Conservation (phyloP, 176 grass and related monocot genomes). For the Olyra latifolia region DNA sequence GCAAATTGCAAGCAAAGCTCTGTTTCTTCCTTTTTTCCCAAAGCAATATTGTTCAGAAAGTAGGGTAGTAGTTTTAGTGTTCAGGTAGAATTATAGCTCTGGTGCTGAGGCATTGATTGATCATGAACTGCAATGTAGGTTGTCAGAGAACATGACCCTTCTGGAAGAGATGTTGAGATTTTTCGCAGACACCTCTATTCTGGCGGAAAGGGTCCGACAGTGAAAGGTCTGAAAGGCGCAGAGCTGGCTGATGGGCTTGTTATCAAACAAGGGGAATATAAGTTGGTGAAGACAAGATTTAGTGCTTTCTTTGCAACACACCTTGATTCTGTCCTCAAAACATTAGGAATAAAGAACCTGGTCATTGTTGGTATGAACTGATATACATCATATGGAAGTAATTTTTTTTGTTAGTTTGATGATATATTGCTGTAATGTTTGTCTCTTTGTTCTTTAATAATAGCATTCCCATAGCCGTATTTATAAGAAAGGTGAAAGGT, state of each 20-base stretch:
- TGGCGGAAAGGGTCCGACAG: slow-evolving; percentile 72
- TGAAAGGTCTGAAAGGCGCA: slow-evolving; percentile 71
- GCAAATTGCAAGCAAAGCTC: not conserved
- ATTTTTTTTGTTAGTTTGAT: not conserved
- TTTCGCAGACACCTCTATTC: slow-evolving; percentile 75
- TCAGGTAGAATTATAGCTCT: not conserved
- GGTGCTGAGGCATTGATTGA: not conserved
- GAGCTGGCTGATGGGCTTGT: slow-evolving; percentile 74
- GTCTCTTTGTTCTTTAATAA: not conserved
- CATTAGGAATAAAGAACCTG: slow-evolving; percentile 71
- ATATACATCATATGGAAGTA: not conserved
- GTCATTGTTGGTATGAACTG: slow-evolving; percentile 74
- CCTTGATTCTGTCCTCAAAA: slow-evolving; percentile 78
- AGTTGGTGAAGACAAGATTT: slow-evolving; percentile 94
- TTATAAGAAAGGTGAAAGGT: not conserved
- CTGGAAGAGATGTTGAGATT: slow-evolving; percentile 81
- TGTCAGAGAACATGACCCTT: slow-evolving; percentile 90
- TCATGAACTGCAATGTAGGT: slow-evolving; percentile 52
- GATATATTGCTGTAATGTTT: not conserved
- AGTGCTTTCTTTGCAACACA: slow-evolving; percentile 86
- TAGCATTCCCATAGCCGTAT: not conserved
- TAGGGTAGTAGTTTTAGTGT: not conserved
- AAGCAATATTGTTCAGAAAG: not conserved
- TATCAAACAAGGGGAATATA: slow-evolving; percentile 86
- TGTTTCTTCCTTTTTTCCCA: not conserved